phyloP scores from a whole-genome alignment of 2,329 filamentous ascomycete genomes.

The Leptographium radiaticola region DNA sequence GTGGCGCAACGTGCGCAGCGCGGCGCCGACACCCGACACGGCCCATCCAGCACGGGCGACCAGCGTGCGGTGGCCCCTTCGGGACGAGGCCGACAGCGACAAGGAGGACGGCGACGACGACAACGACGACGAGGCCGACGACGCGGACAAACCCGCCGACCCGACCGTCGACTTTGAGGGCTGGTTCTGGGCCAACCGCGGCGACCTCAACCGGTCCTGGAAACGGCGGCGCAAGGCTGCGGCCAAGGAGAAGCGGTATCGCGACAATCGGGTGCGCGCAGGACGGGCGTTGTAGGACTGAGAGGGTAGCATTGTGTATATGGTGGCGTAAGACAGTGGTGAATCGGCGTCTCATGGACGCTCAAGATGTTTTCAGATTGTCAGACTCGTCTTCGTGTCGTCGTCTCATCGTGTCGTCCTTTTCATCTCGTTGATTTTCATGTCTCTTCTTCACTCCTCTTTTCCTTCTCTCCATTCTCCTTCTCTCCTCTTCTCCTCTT shows the following conservation, averaged over 20 bases:
- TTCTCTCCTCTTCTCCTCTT: not conserved
- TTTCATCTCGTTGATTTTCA: too few relatives aligned
- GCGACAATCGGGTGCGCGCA: constrained; percentile 42
- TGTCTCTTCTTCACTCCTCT: not conserved
- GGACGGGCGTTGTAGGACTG: constrained; percentile 23
- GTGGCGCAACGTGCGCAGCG: constrained; percentile 63
- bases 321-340: not conserved
- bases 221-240: constrained; percentile 49
- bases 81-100: constrained; percentile 20
- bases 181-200: constrained; percentile 56
- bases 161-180: constrained; percentile 44
- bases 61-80: constrained; percentile 36
- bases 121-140: constrained; percentile 16
- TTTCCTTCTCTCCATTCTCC: not conserved
- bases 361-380: too few relatives aligned
- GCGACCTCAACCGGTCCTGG: constrained; percentile 53
- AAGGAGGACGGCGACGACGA: constrained; percentile 14
- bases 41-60: constrained; percentile 50
- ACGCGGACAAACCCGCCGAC: not conserved
- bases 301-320: not conserved
- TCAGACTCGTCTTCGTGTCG: too few relatives aligned
- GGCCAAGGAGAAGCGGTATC: constrained; percentile 53
- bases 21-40: constrained; percentile 90
- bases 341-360: not conserved
- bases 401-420: too few relatives aligned